A percentile compares a stretch with the other conserved stretches of the same genome.
Conservation (phyloP, 2,329 filamentous ascomycete species). For the Penicillium sp. region DNA sequence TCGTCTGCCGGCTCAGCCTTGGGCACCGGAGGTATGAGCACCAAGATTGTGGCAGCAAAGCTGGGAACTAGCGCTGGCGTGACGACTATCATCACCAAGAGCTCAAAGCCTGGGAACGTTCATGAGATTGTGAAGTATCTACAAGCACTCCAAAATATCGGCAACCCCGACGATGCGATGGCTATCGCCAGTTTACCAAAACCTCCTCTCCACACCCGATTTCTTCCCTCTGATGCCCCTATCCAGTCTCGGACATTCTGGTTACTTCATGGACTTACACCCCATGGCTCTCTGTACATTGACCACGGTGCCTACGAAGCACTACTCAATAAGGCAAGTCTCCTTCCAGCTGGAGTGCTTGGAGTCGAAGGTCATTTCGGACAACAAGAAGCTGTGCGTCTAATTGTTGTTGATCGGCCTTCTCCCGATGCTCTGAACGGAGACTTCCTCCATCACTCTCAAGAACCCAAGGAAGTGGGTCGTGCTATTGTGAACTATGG, state of each 20-base stretch:
- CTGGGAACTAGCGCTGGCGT: constrained; percentile 92
- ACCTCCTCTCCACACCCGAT: constrained; percentile 82
- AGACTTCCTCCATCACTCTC: constrained; percentile 38
- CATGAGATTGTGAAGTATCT: constrained; percentile 80
- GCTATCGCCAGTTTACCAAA: constrained; percentile 36
- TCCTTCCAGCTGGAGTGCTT: constrained; percentile 87
- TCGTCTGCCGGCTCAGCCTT: constrained; percentile 85
- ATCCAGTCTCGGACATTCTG: constrained; percentile 96
- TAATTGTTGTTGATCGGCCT: constrained; percentile 73
- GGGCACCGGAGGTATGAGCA: constrained; percentile 95
- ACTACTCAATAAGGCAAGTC: constrained; percentile 76
- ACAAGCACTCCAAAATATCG: constrained; percentile 57
- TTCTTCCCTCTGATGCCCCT: constrained; percentile 78
- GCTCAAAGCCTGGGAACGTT: constrained; percentile 91
- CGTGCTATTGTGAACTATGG: constrained; percentile 91
- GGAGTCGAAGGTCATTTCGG: constrained; percentile 85
- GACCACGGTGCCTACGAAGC: constrained; percentile 85
- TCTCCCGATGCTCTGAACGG: constrained; percentile 42
- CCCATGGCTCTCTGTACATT: constrained; percentile 89
- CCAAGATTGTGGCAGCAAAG: constrained; percentile 91
- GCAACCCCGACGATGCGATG: background rate
- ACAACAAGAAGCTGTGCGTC: constrained; percentile 86
- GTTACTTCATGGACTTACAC: constrained; percentile 87
- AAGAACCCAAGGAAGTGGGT: constrained; percentile 70
- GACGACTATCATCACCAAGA: constrained; percentile 91